phyloP scores from a whole-genome alignment of 495 filamentous ascomycete genomes.

The Cercophora sp. region DNA sequence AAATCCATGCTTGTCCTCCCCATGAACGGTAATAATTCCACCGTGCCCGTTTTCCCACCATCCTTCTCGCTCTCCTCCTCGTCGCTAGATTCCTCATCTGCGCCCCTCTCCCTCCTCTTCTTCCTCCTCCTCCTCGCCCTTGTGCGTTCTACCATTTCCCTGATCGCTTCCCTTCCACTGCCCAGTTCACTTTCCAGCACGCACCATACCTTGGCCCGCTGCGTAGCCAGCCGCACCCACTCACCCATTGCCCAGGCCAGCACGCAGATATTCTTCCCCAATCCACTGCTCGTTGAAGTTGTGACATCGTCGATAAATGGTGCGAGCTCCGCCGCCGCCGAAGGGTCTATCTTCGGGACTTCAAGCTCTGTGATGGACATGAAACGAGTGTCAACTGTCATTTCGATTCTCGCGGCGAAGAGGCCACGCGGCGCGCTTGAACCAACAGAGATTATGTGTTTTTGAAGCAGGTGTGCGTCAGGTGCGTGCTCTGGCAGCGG shows the following conservation, averaged over 20 bases:
- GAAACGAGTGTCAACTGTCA: slow-evolving; percentile 43
- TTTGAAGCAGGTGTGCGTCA: slow-evolving; percentile 30
- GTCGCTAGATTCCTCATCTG: slow-evolving; percentile 13
- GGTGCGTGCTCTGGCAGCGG: slow-evolving; percentile 18
- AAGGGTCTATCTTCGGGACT: slow-evolving; percentile 40
- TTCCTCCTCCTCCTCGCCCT: slow-evolving; percentile 23
- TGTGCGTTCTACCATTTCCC: slow-evolving; percentile 24
- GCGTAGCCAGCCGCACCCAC: slow-evolving; percentile 45
- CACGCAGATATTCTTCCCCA: slow-evolving; percentile 42
- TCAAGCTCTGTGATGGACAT: slow-evolving; percentile 35
- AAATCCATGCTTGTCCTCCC: slow-evolving; percentile 42
- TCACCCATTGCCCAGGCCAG: slow-evolving; percentile 51
- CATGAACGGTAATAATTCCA: slow-evolving; percentile 37
- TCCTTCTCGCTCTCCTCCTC: slow-evolving; percentile 10
- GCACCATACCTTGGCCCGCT: slow-evolving; percentile 45
- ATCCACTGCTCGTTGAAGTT: slow-evolving; percentile 26
- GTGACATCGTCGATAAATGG: slow-evolving; percentile 36
- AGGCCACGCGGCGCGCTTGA: slow-evolving; percentile 35
- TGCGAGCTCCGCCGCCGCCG: slow-evolving; percentile 38
- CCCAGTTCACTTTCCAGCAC: slow-evolving; percentile 38
- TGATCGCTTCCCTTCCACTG: slow-evolving; percentile 22
- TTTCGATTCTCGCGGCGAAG: slow-evolving; percentile 43
- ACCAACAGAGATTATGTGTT: slow-evolving; percentile 36
- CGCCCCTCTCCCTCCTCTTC: slow-evolving; percentile 12
- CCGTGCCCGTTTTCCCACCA: slow-evolving; percentile 7